phyloP scores from a whole-genome alignment of 2,329 filamentous ascomycete genomes.

The Zarea fungicola region DNA sequence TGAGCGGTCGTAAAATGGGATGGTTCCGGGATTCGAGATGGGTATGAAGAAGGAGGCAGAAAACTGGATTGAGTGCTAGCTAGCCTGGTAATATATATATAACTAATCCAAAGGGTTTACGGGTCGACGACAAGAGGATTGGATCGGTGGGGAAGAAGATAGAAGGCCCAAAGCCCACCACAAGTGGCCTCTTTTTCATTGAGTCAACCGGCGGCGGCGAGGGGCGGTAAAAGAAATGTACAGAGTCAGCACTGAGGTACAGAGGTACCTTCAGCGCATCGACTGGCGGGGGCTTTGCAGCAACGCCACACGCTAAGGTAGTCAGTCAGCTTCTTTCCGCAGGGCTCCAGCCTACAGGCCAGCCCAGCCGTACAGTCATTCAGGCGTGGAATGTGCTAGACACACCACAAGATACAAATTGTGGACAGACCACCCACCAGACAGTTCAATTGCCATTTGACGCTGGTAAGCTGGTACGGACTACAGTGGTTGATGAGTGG shows the following conservation, averaged over 20 bases:
- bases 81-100: conserved; percentile 20
- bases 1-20: background rate
- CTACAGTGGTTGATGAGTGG: no score
- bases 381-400: conserved; percentile 27
- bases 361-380: no score
- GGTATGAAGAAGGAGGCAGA: background rate
- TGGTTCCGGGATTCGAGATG: background rate
- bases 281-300: no score
- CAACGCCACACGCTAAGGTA: no score
- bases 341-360: no score
- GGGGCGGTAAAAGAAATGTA: conserved; percentile 6
- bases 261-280: no score
- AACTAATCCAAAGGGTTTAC: conserved; percentile 15
- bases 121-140: no score
- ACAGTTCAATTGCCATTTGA: no score
- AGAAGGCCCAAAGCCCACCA: background rate
- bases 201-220: conserved; percentile 35
- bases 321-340: no score
- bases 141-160: conserved; percentile 21
- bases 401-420: no score
- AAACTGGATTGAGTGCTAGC: background rate
- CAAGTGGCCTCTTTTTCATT: conserved; percentile 20
- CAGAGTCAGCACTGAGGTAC: conserved; percentile 19
- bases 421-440: no score
- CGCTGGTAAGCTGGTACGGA: no score